Conservation (phyloP, 371 early-diverging fungal species). For the Apophysomyces ossiformis region DNA sequence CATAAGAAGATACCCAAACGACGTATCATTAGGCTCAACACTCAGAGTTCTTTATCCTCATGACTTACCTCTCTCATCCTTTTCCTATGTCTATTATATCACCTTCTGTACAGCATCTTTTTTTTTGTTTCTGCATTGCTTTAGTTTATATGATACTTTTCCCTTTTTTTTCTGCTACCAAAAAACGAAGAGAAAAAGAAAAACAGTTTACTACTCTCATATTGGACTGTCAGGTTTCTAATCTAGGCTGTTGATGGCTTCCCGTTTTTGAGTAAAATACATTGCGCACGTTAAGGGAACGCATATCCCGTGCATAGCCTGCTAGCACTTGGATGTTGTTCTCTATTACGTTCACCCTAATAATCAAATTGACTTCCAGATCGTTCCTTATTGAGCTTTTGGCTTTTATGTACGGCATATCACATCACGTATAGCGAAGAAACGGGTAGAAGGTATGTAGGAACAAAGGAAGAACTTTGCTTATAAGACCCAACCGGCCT, state of each 20-base stretch:
- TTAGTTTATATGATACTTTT: neutral
- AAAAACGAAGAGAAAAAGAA: too few species aligned
- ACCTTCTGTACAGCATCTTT: neutral
- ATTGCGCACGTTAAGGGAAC: too few species aligned
- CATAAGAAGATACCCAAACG: conserved; percentile 49
- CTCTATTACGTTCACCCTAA: too few species aligned
- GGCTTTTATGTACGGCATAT: neutral
- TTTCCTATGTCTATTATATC: neutral
- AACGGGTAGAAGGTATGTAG: neutral
- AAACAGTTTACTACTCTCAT: too few species aligned
- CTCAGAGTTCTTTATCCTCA: conserved; percentile 4
- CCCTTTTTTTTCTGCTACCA: neutral
- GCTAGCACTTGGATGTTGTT: neutral
- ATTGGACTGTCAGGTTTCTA: too few species aligned
- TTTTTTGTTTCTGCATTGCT: neutral
- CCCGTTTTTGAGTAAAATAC: too few species aligned
- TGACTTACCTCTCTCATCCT: neutral
- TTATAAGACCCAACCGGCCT: too few species aligned
- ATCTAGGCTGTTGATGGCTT: too few species aligned
- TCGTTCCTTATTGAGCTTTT: too few species aligned
- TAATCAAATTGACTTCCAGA: too few species aligned
- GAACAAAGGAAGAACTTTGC: neutral
- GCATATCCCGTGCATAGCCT: neutral
- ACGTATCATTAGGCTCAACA: conserved; percentile 44
- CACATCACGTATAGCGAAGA: neutral